Evolutionary conservation across 2,329 filamentous ascomycete genomes (phyloP).

Genomic region (Colletotrichum navitas): DNA sequence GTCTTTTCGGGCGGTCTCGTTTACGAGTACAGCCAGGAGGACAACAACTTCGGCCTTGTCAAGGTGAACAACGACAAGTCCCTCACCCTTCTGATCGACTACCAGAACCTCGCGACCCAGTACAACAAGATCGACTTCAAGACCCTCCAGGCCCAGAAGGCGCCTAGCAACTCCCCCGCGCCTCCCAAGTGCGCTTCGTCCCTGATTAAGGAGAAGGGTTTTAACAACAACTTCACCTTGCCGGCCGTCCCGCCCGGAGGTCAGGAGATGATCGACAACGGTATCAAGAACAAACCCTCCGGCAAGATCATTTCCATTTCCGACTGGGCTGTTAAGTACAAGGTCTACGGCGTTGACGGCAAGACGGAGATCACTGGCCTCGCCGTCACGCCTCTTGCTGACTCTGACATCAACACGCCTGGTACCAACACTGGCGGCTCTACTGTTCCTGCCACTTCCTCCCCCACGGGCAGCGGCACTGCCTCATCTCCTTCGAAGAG

Average conservation of each 20-base stretch:
- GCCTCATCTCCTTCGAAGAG: constrained; percentile 44
- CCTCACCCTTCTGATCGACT: constrained; percentile 73
- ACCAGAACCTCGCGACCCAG: constrained; percentile 79
- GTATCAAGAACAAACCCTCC: constrained; percentile 73
- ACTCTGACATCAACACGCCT: constrained; percentile 60
- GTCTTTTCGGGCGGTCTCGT: constrained; percentile 82
- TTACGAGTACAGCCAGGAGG: constrained; percentile 84
- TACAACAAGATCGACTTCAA: constrained; percentile 81
- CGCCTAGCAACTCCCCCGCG: constrained; percentile 61
- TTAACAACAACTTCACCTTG: constrained; percentile 84
- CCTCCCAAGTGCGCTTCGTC: constrained; percentile 73
- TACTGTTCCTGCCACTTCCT: constrained; percentile 38
- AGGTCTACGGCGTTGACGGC: constrained; percentile 57
- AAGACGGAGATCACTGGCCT: constrained; percentile 57
- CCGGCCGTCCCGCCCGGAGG: constrained; percentile 76
- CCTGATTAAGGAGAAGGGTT: constrained; percentile 76
- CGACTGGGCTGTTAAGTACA: constrained; percentile 68
- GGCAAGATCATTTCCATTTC: constrained; percentile 78
- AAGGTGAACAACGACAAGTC: constrained; percentile 69
- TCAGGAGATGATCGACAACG: constrained; percentile 79
- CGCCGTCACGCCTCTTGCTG: constrained; percentile 60
- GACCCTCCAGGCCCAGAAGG: constrained; percentile 73
- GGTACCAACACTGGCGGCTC: constrained; percentile 56
- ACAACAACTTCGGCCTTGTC: constrained; percentile 75
- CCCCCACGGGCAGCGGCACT: constrained; percentile 16